Evolutionary conservation across 2,329 filamentous ascomycete genomes (phyloP).

Genomic region (Chalara sp.): DNA sequence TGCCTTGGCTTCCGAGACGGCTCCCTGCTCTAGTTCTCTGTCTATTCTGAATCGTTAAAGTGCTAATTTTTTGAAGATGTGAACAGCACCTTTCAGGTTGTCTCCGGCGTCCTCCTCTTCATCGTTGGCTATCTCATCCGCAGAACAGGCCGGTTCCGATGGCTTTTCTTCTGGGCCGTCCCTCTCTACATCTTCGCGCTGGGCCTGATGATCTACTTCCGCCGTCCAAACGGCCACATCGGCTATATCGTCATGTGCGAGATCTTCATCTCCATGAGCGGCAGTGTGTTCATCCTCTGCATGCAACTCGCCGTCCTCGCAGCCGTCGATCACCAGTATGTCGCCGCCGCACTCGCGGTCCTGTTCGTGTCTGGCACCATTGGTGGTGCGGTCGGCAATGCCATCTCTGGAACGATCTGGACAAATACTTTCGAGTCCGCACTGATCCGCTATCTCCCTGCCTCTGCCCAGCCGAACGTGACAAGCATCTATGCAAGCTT

Average conservation of each 20-base stretch:
- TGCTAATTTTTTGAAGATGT: conserved; percentile 9
- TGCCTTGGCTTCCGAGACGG: too few species aligned
- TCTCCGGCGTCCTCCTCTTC: conserved; percentile 47
- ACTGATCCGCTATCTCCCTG: conserved; percentile 44
- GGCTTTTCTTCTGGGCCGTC: conserved; percentile 12
- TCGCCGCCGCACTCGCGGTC: conserved; percentile 55
- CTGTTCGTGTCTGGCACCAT: conserved; percentile 41
- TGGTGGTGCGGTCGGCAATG: conserved; percentile 51
- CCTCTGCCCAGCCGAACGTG: conserved; percentile 28
- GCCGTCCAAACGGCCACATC: conserved; percentile 42
- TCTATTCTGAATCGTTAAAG: too few species aligned
- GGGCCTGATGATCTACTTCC: conserved; percentile 52
- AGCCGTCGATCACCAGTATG: conserved; percentile 50
- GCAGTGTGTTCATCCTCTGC: conserved; percentile 49
- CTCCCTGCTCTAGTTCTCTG: too few species aligned
- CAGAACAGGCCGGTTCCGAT: conserved; percentile 19
- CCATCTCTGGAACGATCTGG: conserved; percentile 60
- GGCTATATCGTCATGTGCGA: conserved; percentile 52
- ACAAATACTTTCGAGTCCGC: conserved; percentile 49
- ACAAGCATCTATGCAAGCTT: conserved; percentile 47
- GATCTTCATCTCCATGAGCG: conserved; percentile 50
- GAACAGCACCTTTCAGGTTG: conserved; percentile 39
- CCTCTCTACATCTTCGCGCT: conserved; percentile 37
- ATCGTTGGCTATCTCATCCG: conserved; percentile 41
- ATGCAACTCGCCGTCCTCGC: conserved; percentile 54